A percentile compares a stretch with the other conserved stretches of the same genome.
phyloP scores from a whole-genome alignment of 2,329 filamentous ascomycete genomes.

The Tolypocladium guangdongense region DNA sequence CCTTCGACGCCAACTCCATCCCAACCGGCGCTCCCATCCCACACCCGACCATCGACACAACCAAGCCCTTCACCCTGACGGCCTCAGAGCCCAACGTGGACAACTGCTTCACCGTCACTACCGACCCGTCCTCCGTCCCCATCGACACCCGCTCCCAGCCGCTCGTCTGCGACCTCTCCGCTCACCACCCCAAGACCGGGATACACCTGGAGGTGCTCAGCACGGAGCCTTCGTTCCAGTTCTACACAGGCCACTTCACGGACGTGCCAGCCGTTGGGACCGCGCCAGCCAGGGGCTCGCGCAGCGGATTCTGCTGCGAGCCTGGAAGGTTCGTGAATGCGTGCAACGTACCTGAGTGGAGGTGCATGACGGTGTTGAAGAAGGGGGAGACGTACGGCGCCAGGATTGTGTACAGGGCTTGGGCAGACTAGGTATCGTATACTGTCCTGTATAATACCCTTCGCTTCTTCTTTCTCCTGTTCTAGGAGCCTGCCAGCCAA shows the following conservation, averaged over 20 bases:
- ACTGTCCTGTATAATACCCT: neutral
- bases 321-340: conserved; percentile 87
- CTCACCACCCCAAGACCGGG: conserved; percentile 61
- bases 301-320: conserved; percentile 84
- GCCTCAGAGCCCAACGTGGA: conserved; percentile 66
- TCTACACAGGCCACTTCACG: conserved; percentile 85
- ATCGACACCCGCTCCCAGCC: conserved; percentile 55
- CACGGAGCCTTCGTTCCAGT: conserved; percentile 94
- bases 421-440: conserved; percentile 48
- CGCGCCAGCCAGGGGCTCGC: conserved; percentile 50
- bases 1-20: conserved; percentile 62
- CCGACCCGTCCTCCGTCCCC: conserved; percentile 46
- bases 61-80: conserved; percentile 62
- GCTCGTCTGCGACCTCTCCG: conserved; percentile 56
- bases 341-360: conserved; percentile 71
- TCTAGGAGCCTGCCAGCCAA: neutral
- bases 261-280: conserved; percentile 59
- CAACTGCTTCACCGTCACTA: conserved; percentile 76
- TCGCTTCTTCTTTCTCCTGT: neutral
- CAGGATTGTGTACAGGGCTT: conserved; percentile 73
- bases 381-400: conserved; percentile 77
- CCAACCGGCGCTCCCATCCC: conserved; percentile 56
- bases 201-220: conserved; percentile 79
- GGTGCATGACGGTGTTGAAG: conserved; percentile 65
- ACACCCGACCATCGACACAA: conserved; percentile 54